A percentile compares a stretch with the other conserved stretches of the same genome.
Conservation (phyloP, 2,329 filamentous ascomycete species). For the Rhinocladiella mackenziei region DNA sequence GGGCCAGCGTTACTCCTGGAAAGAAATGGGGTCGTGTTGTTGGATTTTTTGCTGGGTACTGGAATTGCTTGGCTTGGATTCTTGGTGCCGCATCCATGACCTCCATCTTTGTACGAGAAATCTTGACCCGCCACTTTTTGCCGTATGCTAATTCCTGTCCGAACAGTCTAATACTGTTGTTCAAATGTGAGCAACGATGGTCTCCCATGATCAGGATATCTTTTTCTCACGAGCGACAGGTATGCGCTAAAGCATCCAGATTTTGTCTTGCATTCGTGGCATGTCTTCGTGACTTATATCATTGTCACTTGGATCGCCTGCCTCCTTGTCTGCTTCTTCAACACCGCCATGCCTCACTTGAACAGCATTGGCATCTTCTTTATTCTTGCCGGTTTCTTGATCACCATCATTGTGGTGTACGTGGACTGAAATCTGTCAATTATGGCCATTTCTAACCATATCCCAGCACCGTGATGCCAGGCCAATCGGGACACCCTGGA, state of each 20-base stretch:
- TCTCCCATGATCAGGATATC: slow-evolving; percentile 34
- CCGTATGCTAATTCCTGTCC: too few relatives aligned
- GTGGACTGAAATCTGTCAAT: too few relatives aligned
- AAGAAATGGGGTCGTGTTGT: slow-evolving; percentile 51
- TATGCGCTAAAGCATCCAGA: slow-evolving; percentile 55
- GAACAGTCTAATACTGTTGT: slow-evolving; percentile 56
- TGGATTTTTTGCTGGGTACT: slow-evolving; percentile 46
- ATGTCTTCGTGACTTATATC: slow-evolving; percentile 57
- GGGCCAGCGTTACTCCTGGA: slow-evolving; percentile 57
- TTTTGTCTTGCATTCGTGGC: slow-evolving; percentile 53
- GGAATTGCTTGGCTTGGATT: slow-evolving; percentile 53
- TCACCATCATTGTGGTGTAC: slow-evolving; percentile 47
- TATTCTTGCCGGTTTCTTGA: slow-evolving; percentile 44
- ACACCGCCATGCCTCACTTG: slow-evolving; percentile 39
- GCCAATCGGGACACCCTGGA: slow-evolving; percentile 16
- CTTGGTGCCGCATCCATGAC: slow-evolving; percentile 59
- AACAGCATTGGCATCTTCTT: slow-evolving; percentile 47
- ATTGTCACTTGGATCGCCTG: slow-evolving; percentile 32
- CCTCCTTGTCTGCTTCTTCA: slow-evolving; percentile 40
- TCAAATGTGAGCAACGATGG: slow-evolving; percentile 59
- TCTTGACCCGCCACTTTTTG: too few relatives aligned
- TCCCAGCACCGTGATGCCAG: slow-evolving; percentile 24
- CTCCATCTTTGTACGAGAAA: slow-evolving; percentile 55
- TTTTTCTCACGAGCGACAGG: slow-evolving; percentile 1
- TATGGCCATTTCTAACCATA: too few relatives aligned